Evolutionary conservation across 139 green algal species (phyloP).

Genomic region (Marvania coccoides): DNA sequence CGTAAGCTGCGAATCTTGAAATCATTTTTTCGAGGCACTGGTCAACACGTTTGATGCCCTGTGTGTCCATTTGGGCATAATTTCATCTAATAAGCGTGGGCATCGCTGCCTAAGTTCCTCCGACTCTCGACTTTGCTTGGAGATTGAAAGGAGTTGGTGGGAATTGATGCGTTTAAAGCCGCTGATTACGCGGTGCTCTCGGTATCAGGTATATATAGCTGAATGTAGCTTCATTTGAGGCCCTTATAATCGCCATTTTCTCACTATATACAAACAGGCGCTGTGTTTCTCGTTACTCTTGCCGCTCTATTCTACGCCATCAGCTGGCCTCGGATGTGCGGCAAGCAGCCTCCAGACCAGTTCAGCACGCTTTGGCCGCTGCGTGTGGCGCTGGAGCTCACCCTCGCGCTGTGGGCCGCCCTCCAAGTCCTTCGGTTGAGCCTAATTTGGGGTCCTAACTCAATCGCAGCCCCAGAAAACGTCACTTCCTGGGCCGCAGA

Average conservation of each 20-base stretch:
- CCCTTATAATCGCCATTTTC: neutral
- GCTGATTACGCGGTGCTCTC: neutral
- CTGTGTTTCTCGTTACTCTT: neutral
- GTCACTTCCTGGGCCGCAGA: slow-evolving; percentile 14
- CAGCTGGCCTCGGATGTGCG: neutral
- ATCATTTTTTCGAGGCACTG: no score
- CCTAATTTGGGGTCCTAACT: slow-evolving; percentile 21
- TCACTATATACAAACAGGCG: neutral
- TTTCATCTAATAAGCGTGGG: neutral
- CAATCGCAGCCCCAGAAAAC: neutral
- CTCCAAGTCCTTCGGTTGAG: slow-evolving; percentile 18
- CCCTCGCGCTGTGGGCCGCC: neutral
- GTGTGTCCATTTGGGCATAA: no score
- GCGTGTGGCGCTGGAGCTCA: neutral
- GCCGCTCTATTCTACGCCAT: neutral
- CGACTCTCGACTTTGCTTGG: no score
- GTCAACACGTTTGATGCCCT: no score
- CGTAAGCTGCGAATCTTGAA: neutral
- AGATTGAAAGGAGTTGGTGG: no score
- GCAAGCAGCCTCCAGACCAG: neutral
- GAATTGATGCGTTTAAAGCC: neutral
- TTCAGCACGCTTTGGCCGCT: slow-evolving; percentile 7
- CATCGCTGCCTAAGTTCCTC: neutral
- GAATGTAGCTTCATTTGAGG: neutral
- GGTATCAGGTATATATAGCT: neutral